phyloP scores from a whole-genome alignment of 1,284 basidiomycete genomes.

The Abortiporus biennis region DNA sequence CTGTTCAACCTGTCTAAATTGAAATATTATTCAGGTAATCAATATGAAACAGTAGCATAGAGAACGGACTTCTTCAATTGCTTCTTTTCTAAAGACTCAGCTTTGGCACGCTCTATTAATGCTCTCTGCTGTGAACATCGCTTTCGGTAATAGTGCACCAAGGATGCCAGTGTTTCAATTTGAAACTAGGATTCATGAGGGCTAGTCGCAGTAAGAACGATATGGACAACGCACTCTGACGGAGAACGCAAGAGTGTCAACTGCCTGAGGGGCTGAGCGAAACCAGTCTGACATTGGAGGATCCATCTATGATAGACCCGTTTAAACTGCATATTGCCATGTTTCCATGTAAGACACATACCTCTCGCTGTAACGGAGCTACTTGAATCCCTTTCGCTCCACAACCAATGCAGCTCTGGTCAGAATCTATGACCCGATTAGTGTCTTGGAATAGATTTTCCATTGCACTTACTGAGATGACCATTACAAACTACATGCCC shows the following conservation, averaged over 20 bases:
- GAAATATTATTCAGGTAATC: conserved; percentile 6
- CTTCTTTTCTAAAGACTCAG: conserved; percentile 34
- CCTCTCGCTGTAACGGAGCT: conserved; percentile 66
- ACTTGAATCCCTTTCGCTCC: conserved; percentile 58
- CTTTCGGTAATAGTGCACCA: conserved; percentile 54
- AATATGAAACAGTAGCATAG: neutral
- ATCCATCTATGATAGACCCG: conserved; percentile 70
- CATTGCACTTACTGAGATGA: conserved; percentile 60
- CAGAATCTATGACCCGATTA: conserved; percentile 38
- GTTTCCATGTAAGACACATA: conserved; percentile 27
- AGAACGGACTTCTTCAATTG: conserved; percentile 46
- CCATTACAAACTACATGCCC: conserved; percentile 77
- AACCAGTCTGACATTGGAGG: conserved; percentile 78
- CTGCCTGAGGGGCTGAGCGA: conserved; percentile 46
- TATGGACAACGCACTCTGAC: conserved; percentile 56
- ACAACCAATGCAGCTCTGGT: conserved; percentile 68
- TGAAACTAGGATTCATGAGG: conserved; percentile 61
- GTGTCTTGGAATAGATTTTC: conserved; percentile 7
- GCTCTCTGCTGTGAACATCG: conserved; percentile 47
- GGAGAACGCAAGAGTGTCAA: conserved; percentile 59
- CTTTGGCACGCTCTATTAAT: conserved; percentile 40
- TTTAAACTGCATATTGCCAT: conserved; percentile 1
- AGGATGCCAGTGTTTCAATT: conserved; percentile 63
- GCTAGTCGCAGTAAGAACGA: conserved; percentile 3
- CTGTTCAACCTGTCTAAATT: conserved; percentile 41